Evolutionary conservation across 2,329 filamentous ascomycete species (phyloP).

Genomic region (Cryoendolithus antarcticus): DNA sequence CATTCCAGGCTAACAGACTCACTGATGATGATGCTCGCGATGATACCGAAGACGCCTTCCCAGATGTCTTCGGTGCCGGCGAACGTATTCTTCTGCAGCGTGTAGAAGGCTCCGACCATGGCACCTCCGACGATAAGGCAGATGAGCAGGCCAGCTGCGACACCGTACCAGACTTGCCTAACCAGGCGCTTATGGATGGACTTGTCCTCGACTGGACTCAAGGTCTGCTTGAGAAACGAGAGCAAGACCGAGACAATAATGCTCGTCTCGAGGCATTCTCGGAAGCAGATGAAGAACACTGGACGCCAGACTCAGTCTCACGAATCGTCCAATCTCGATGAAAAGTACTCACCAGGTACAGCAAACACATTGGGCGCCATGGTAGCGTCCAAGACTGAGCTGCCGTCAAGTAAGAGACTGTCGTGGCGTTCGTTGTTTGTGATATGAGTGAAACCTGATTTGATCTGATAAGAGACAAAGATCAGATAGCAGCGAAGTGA

Average conservation of each 20-base stretch:
- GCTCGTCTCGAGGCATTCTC: constrained; percentile 69
- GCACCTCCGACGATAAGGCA: constrained; percentile 53
- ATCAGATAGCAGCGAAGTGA: background rate
- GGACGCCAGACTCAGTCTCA: constrained; percentile 2
- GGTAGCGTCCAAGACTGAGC: background rate
- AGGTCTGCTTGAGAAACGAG: constrained; percentile 70
- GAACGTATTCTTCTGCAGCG: constrained; percentile 55
- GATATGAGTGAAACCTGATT: constrained; percentile 2
- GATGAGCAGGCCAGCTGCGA: constrained; percentile 48
- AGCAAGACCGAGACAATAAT: constrained; percentile 82
- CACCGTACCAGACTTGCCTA: constrained; percentile 54
- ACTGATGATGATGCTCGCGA: constrained; percentile 51
- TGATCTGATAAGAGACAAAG: constrained; percentile 11
- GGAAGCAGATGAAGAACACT: constrained; percentile 84
- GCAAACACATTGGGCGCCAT: constrained; percentile 62
- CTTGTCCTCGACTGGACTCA: constrained; percentile 52
- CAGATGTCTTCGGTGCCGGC: constrained; percentile 60
- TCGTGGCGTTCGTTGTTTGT: no score
- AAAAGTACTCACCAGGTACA: constrained; percentile 43
- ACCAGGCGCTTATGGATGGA: constrained; percentile 45
- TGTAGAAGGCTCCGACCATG: constrained; percentile 64
- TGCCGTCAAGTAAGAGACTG: background rate
- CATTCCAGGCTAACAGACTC: no score
- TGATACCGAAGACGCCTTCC: constrained; percentile 58
- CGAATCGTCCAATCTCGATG: background rate